phyloP scores from a whole-genome alignment of 108 stramenopile species.

The Pseudonitzschia delicatissima region DNA sequence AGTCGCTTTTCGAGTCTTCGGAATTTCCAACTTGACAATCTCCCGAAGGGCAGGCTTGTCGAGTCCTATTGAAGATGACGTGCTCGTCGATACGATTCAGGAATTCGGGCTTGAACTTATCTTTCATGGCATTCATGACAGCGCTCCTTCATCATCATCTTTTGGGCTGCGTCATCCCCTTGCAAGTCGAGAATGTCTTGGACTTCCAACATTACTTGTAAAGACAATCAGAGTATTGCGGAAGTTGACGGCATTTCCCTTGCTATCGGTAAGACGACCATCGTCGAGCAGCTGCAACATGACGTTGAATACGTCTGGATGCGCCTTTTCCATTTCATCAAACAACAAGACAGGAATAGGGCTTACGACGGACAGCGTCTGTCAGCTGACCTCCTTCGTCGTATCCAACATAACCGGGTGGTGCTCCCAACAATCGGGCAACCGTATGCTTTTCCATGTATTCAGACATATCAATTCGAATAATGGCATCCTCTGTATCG shows the following conservation, averaged over 20 bases:
- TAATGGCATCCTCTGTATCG: slow-evolving; percentile 85
- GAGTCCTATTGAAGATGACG: slow-evolving; percentile 95
- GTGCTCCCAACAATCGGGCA: slow-evolving; percentile 89
- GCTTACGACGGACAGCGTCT: slow-evolving; percentile 94
- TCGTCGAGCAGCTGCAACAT: slow-evolving; percentile 98
- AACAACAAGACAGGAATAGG: slow-evolving; percentile 95
- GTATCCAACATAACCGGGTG: slow-evolving; percentile 97
- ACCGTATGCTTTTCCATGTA: slow-evolving; percentile 97
- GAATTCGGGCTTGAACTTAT: slow-evolving; percentile 95
- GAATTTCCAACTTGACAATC: slow-evolving; percentile 85
- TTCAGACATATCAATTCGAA: slow-evolving; percentile 98
- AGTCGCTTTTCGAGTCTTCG: slow-evolving; percentile 68
- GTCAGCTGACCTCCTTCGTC: slow-evolving; percentile 99
- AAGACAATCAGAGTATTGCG: slow-evolving; percentile 94
- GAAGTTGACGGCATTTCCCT: slow-evolving; percentile 96
- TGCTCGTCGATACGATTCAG: slow-evolving; percentile 97
- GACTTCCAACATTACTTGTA: slow-evolving; percentile 95
- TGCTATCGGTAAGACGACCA: slow-evolving; percentile 96
- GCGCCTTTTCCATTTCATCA: slow-evolving; percentile 99
- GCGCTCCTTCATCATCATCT: slow-evolving; percentile 63
- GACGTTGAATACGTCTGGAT: slow-evolving; percentile 96
- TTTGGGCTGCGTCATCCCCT: slow-evolving; percentile 46
- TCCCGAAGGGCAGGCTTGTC: slow-evolving; percentile 75
- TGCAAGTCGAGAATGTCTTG: slow-evolving; percentile 82
- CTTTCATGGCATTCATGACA: slow-evolving; percentile 74